Percentiles rank a stretch among this genome's conserved stretches.
Evolutionary conservation across 176 grass and related monocot genomes (phyloP).

Genomic region (Stipa capillata): DNA sequence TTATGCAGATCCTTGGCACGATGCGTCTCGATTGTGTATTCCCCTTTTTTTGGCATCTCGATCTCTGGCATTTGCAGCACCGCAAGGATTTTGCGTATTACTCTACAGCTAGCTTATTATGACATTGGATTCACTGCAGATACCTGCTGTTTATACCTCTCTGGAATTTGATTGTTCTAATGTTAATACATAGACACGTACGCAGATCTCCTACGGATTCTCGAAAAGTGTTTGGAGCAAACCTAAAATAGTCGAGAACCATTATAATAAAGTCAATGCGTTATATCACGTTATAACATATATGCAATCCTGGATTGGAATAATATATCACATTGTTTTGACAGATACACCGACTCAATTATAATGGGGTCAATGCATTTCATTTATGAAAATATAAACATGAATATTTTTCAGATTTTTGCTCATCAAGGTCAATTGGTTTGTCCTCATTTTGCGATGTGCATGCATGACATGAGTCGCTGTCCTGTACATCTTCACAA

Average conservation of each 20-base stretch:
- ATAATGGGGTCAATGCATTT: neutral
- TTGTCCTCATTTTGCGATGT: neutral
- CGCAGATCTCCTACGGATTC: too few species aligned
- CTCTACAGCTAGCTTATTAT: too few species aligned
- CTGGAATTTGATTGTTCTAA: too few species aligned
- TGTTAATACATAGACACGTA: too few species aligned
- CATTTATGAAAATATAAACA: neutral
- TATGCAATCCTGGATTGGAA: too few species aligned
- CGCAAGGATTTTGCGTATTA: neutral
- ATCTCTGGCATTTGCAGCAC: neutral
- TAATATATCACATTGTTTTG: neutral
- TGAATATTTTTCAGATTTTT: neutral
- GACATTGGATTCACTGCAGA: too few species aligned
- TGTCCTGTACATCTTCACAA: neutral
- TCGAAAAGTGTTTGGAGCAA: too few species aligned
- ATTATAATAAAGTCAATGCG: too few species aligned
- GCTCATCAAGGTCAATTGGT: too few species aligned
- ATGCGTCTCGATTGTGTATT: neutral
- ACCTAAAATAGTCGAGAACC: too few species aligned
- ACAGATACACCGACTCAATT: neutral
- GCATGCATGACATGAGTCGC: neutral
- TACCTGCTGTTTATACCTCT: too few species aligned
- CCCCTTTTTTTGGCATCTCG: neutral
- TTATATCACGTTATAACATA: too few species aligned
- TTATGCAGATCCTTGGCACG: neutral